Conservation (phyloP, 148 eudicot genomes). For the Cornus florida region DNA sequence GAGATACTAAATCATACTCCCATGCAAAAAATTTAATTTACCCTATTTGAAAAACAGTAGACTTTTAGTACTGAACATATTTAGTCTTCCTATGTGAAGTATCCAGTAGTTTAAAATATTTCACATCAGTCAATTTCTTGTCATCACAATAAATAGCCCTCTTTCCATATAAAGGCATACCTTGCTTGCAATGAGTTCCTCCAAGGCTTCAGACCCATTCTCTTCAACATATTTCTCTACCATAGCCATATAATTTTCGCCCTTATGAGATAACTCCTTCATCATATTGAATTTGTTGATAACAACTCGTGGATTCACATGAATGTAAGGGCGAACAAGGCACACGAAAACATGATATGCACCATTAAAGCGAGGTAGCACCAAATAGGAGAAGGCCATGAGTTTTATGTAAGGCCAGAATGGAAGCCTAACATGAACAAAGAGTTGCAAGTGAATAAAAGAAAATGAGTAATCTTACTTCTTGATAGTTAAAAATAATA, state of each 20-base stretch:
- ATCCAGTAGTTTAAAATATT: too few relatives aligned
- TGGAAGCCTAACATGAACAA: constrained; percentile 5
- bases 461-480: too few relatives aligned
- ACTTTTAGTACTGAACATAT: too few relatives aligned
- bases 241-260: not conserved
- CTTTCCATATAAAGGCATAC: not conserved
- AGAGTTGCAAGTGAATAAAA: not conserved
- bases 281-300: not conserved
- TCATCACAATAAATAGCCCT: not conserved
- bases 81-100: too few relatives aligned
- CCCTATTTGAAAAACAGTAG: too few relatives aligned
- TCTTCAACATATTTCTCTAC: constrained; percentile 14
- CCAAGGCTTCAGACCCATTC: constrained; percentile 16
- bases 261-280: not conserved
- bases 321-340: constrained; percentile 4
- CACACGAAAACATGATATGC: constrained; percentile 1
- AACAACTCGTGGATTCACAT: not conserved
- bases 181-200: not conserved
- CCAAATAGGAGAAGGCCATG: constrained; percentile 2
- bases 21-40: too few relatives aligned
- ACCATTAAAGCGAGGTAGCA: constrained; percentile 10
- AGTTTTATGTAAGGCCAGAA: constrained; percentile 13
- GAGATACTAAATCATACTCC: too few relatives aligned
- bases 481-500: not conserved
- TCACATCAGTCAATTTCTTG: too few relatives aligned